Base-by-base conservation (phyloP, 83 land plant genomes). In the Larix sibirica region DNA sequence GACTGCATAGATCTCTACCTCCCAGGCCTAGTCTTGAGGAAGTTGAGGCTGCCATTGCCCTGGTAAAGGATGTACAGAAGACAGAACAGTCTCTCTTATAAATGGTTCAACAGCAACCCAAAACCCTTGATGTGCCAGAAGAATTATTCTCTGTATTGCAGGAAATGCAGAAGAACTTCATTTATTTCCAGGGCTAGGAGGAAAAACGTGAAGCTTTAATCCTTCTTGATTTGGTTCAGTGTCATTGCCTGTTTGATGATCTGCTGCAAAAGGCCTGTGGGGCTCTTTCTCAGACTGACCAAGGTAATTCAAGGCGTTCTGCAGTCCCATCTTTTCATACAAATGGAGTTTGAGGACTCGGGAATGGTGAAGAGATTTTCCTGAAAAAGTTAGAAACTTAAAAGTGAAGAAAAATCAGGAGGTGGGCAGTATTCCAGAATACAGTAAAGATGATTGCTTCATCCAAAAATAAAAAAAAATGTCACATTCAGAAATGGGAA, bases 141-240 rank as follows among this genome's bases (percentile, higher is more conserved):
- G 91, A 89, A 67, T 82, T 91, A 62, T 87, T 89, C 82, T 64
- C 28, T 1, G 82, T 89, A 36, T 59, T 84, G 18, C 86, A 82
- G 62, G 90, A 87, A 81, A 89, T 91, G 91, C 90, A 86, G 83
- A 86, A 62, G 85, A 85, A 77, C 28, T n/a, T 87, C 33, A 80
- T 89, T 4, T 60, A 20, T 8, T 81, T 62, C 26, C 85, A 89
- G 81, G 84, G 87, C 84, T 83, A 85, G 28, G 84, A 89, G 50
- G 82, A 85, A 85, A 89, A 69, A 81, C 78, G 85, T 54, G 91
- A 91, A 21, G 90, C 90, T 28, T 12, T 84, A 4, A 80, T 67
- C 14, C 20, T 89, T 58, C 82, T 91, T 18, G 91, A 28, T 78
- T 84, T 85, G 20, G 63, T 1, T 1, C 14, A 61, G 63, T 61